Evolutionary conservation across 2,329 filamentous ascomycete species (phyloP), one percentile per base, ranked within the genome.

Genomic region (Ophiostoma novo-ulmi): DNA sequence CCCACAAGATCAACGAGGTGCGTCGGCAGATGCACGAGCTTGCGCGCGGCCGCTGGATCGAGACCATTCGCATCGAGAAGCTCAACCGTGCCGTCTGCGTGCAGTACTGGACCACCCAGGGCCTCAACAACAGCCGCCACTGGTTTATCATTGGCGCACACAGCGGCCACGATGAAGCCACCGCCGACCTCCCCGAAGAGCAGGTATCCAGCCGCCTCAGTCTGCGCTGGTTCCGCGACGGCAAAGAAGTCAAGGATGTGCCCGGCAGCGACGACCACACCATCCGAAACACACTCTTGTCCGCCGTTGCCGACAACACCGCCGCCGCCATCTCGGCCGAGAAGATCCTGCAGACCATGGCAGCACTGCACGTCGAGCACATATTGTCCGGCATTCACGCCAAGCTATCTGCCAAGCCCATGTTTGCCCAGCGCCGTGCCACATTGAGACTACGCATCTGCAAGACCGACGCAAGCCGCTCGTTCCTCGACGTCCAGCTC

Each of bases 81-180:
- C 83, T 97, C 52, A 91, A 95, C 77, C 87, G 95, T 72, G 90
- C 90, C 38, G 82, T 99, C 71, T 88, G 93, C 11, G 86, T 99
- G 44, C 94, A 97, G 76, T 99, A 99, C 80, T 99, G 95, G 95
- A 84, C 87, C 20, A 85, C 87, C 68, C 87, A 64, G 26, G 63
- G 48, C 48, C 55, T 55, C 64, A 58, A 52, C 66, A 55, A 36
- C 38, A 71, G 61, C 70, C 36, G 55, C 35, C 66, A 71, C 78
- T 99, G 95, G 94, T 84, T 99, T 67, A 89, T 98, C 74, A 83
- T 99, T 68, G 94, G 93, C 11, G 87, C 97, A 48, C 85, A 88
- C 72, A 69, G 66, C 31, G 69, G 61, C 11, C 79, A 76, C 14
- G 76, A 69, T 31, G 70, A 64, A 1, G 63, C 67, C 3, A 72